These are phyloP conservation scores for Pythium periplocum DNA, from an alignment of 352 stramenopile species.

Conservation along the genomic window DNA sequence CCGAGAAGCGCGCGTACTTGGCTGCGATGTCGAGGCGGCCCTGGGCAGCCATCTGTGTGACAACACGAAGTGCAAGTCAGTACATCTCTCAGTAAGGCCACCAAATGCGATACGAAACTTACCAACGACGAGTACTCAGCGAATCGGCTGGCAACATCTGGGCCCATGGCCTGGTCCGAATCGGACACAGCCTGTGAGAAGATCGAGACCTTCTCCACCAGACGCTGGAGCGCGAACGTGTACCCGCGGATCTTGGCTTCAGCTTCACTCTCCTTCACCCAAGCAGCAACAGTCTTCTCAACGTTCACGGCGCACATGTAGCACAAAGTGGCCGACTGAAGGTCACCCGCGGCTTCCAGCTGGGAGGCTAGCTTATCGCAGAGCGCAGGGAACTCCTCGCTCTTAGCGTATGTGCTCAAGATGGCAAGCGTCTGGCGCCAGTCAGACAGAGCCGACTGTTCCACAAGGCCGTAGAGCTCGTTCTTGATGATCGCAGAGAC, in stretches of 20 bases:
- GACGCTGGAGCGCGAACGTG: conserved; percentile 90
- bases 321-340: conserved; percentile 91
- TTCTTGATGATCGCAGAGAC: conserved; percentile 96
- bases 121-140: conserved; percentile 87
- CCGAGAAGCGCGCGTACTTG: conserved; percentile 88
- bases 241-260: conserved; percentile 57
- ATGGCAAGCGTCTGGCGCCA: conserved; percentile 98
- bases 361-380: conserved; percentile 92
- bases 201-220: conserved; percentile 96
- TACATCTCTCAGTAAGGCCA: neutral
- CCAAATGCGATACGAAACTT: conserved; percentile 17
- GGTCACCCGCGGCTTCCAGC: conserved; percentile 89
- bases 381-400: conserved; percentile 94
- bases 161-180: conserved; percentile 76
- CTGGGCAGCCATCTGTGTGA: conserved; percentile 86
- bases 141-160: conserved; percentile 88
- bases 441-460: conserved; percentile 88
- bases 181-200: conserved; percentile 89
- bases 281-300: conserved; percentile 81
- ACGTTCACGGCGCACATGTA: conserved; percentile 96
- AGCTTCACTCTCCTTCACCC: conserved; percentile 88
- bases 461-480: conserved; percentile 78
- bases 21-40: conserved; percentile 88
- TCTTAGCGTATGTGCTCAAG: conserved; percentile 96
- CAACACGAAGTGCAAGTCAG: conserved; percentile 1